Conservation (phyloP, 2,329 filamentous ascomycete species). For the Dothistroma pini region DNA sequence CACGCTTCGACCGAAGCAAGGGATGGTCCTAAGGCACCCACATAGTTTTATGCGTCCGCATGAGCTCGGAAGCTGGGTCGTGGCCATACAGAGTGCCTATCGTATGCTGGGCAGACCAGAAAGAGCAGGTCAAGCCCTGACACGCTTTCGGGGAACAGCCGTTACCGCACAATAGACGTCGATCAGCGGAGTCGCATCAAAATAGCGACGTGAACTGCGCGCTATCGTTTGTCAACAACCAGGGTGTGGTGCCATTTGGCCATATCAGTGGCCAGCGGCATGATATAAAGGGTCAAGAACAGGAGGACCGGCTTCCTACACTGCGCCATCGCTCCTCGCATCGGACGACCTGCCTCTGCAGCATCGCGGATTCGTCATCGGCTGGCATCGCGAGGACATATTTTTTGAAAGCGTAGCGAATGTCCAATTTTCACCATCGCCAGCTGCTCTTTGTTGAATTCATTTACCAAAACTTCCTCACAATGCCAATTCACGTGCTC, state of each 20-base stretch:
- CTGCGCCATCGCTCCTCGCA: background rate
- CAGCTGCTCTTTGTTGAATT: background rate
- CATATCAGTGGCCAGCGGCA: background rate
- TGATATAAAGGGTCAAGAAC: background rate
- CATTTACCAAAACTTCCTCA: background rate
- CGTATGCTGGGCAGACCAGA: background rate
- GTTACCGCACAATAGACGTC: background rate
- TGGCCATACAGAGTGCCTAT: background rate
- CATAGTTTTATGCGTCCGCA: background rate
- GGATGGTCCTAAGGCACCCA: background rate
- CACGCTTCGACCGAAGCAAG: background rate
- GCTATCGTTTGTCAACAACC: background rate
- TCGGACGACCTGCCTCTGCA: background rate
- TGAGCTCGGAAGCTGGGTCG: background rate
- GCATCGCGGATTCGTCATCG: background rate
- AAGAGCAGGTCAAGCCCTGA: background rate
- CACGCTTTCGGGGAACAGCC: background rate
- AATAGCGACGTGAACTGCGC: background rate
- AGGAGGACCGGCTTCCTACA: background rate
- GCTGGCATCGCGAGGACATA: background rate
- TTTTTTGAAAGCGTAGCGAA: background rate
- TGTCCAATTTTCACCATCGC: background rate
- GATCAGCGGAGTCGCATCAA: background rate
- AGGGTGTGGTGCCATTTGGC: background rate
- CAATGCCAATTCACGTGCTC: background rate